Conservation (phyloP, 208 protist genomes). For the Acanthamoeba rhysodes region DNA sequence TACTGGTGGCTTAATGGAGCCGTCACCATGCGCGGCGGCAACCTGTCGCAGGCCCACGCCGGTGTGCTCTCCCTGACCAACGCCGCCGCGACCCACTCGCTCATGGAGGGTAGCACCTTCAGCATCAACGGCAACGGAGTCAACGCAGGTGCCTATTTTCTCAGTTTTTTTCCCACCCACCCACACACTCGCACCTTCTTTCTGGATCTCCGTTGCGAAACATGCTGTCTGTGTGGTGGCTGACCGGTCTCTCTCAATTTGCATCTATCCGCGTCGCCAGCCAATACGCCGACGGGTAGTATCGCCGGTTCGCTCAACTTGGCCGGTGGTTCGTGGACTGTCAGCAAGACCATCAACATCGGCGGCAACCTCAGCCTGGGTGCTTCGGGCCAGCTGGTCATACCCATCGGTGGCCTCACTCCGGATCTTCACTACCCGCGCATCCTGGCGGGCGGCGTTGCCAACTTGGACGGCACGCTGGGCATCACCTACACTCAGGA, state of each 20-base stretch:
- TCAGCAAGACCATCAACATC: background rate
- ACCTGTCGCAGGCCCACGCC: background rate
- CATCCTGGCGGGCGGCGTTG: background rate
- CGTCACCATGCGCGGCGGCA: slow-evolving; percentile 69
- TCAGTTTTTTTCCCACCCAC: background rate
- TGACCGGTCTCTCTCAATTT: too few species aligned
- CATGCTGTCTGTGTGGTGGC: background rate
- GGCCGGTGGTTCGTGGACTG: background rate
- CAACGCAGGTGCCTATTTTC: background rate
- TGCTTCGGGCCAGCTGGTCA: background rate
- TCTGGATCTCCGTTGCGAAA: too few species aligned
- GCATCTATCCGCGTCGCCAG: too few species aligned
- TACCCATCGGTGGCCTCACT: background rate
- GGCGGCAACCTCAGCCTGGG: slow-evolving; percentile 23
- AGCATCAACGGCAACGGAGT: slow-evolving; percentile 38
- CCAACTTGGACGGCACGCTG: slow-evolving; percentile 33
- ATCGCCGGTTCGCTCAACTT: slow-evolving; percentile 9
- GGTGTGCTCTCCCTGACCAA: slow-evolving; percentile 51
- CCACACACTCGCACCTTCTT: too few species aligned
- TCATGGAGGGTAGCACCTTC: background rate
- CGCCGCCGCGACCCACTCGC: background rate
- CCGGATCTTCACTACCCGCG: slow-evolving; percentile 9
- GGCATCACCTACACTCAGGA: background rate
- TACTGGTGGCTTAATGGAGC: slow-evolving; percentile 49
- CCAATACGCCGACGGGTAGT: background rate